Base-by-base conservation (phyloP, 768 basidiomycete genomes). In the Gloeostereum incarnatum region DNA sequence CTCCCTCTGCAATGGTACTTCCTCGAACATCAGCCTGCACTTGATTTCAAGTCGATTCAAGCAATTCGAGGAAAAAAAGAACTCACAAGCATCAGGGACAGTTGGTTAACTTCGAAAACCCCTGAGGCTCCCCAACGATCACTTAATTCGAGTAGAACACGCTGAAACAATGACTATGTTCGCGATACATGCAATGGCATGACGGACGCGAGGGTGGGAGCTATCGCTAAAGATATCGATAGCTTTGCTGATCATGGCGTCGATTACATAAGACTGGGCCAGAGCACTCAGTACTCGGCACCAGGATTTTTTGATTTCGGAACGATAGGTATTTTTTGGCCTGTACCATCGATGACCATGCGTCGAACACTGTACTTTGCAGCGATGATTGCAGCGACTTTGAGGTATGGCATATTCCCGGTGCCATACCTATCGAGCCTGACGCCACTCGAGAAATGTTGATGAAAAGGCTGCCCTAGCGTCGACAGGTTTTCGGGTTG, bases 41-140 rank as follows among this genome's bases (percentile, higher is more conserved):
- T 4, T 14, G 10, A 33, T 8, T 8, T 9, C 8, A 8, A 33
- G 8, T 33, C 10, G 19, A 9, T 18, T 8, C 10, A 33, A 18
- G 10, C 9, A 8, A 8, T 8, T 9, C 32, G 19, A 18, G 17
- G 32, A 7, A 8, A 33, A 18, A n/a, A 8, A 7, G 10, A 18
- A 18, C 17, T 33, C 19, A 33, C 32, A 33, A 18, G 19, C 17
- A 33, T 8, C 3, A 39, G 36, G 4, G 51, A 43, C 16, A 67
- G 42, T 38, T 61, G 54, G 43, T 63, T 65, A 25, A 43, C 39
- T n/a, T 47, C 55, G 17, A 57, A 57, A 5, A 66, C 47, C 0
- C 65, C 65, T 48, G 63, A 63, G 6, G 60, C 64, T 17, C 65
- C 65, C 24, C 60, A 60, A 10, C 61, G 52, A 14, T 64, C 61